Conservation (phyloP, 2,329 filamentous ascomycete genomes). For the Pseudocercospora fuligena region DNA sequence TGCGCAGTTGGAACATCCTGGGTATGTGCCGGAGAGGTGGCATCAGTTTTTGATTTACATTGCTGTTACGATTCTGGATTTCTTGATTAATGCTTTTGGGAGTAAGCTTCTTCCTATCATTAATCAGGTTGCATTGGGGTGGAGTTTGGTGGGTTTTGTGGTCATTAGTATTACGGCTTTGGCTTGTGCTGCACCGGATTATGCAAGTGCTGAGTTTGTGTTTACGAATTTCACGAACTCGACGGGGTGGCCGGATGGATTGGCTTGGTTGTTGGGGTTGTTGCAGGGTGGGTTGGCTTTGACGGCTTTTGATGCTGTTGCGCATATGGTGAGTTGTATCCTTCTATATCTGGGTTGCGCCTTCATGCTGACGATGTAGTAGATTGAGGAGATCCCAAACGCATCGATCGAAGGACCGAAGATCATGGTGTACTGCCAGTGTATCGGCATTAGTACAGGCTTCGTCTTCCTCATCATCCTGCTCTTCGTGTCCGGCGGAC, state of each 20-base stretch:
- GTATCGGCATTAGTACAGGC: conserved; percentile 66
- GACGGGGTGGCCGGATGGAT: conserved; percentile 71
- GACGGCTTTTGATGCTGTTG: conserved; percentile 46
- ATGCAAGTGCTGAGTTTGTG: conserved; percentile 65
- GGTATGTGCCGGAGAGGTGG: conserved; percentile 63
- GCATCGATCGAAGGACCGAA: conserved; percentile 63
- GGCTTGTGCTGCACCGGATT: conserved; percentile 66
- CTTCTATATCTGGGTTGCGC: neutral
- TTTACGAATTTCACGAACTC: conserved; percentile 69
- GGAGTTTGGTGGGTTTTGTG: conserved; percentile 68
- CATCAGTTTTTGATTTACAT: conserved; percentile 73
- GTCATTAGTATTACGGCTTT: conserved; percentile 70
- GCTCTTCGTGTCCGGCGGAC: conserved; percentile 63
- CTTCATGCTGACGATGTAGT: conserved; percentile 26
- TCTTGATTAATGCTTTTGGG: conserved; percentile 66
- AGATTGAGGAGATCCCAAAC: conserved; percentile 65
- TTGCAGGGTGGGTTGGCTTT: conserved; percentile 61
- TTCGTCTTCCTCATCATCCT: conserved; percentile 66
- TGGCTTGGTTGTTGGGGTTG: conserved; percentile 62
- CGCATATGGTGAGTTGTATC: conserved; percentile 39
- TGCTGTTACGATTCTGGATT: conserved; percentile 61
- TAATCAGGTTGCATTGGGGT: conserved; percentile 69
- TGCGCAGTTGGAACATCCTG: conserved; percentile 37
- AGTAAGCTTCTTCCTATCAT: conserved; percentile 64
- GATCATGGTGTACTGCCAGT: conserved; percentile 69